Evolutionary conservation across 2,329 filamentous ascomycete species (phyloP).

Genomic region (Albophoma yamanashiensis): DNA sequence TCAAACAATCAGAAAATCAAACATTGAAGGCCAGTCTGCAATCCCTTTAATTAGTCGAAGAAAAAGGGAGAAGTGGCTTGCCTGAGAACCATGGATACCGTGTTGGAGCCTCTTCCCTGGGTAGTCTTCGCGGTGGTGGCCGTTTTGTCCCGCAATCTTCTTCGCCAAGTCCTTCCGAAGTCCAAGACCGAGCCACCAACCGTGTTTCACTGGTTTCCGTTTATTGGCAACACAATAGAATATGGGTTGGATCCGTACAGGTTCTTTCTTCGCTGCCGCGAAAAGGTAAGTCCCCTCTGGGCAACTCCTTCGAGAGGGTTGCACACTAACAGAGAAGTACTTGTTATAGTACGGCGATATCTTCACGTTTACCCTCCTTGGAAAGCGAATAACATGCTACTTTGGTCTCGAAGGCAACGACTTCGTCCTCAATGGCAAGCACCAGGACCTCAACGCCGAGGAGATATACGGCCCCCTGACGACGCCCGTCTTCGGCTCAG

Average conservation of each 20-base stretch:
- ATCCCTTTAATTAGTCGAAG: not conserved
- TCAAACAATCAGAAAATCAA: not conserved
- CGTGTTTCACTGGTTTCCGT: constrained; percentile 71
- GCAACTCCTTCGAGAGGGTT: not conserved
- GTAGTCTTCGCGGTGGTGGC: constrained; percentile 41
- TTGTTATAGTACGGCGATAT: constrained; percentile 67
- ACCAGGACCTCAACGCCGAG: constrained; percentile 81
- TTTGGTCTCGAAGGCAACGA: constrained; percentile 77
- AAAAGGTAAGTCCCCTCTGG: constrained; percentile 48
- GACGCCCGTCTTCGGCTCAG: constrained; percentile 64
- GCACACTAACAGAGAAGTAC: constrained; percentile 20
- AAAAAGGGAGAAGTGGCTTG: too few relatives aligned
- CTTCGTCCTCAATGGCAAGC: constrained; percentile 84
- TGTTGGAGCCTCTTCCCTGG: not conserved
- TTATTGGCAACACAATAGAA: constrained; percentile 81
- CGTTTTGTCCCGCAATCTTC: constrained; percentile 55
- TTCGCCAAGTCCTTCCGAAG: constrained; percentile 68
- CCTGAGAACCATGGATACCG: not conserved
- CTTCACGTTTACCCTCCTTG: constrained; percentile 81
- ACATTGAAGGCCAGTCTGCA: not conserved
- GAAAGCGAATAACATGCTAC: constrained; percentile 81
- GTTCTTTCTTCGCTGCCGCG: constrained; percentile 69
- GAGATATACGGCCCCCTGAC: constrained; percentile 77
- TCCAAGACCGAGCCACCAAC: constrained; percentile 72
- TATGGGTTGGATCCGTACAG: constrained; percentile 91